phyloP scores from a whole-genome alignment of 192 early-diverging fungal species.

The Borealophlyctis nickersoniae region DNA sequence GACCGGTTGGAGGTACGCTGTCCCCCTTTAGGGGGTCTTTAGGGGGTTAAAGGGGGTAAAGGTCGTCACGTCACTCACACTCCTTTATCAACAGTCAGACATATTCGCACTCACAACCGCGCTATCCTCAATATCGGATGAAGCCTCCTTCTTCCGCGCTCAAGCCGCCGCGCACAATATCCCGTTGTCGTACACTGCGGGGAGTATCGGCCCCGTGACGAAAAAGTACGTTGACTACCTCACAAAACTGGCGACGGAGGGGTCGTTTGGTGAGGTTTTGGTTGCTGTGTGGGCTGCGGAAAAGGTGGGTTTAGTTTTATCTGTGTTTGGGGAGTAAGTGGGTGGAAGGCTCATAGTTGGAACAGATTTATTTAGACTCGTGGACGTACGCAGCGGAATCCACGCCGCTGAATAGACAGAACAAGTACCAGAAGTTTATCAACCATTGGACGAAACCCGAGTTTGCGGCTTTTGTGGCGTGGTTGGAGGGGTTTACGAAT shows the following conservation, averaged over 20 bases:
- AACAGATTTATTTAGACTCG: conserved; percentile 25
- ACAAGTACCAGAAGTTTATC: conserved; percentile 26
- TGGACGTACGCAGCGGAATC: conserved; percentile 24
- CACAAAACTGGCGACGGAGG: background rate
- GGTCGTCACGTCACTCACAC: background rate
- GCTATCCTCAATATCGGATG: conserved; percentile 9
- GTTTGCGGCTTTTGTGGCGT: conserved; percentile 26
- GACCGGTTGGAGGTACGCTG: conserved; percentile 11
- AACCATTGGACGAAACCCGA: conserved; percentile 26
- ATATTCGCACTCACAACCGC: conserved; percentile 11
- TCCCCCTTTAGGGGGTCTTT: background rate
- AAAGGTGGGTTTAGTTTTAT: background rate
- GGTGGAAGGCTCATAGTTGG: too few species aligned
- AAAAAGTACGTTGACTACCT: conserved; percentile 14
- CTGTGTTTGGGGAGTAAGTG: background rate
- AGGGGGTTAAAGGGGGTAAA: background rate
- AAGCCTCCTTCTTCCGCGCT: conserved; percentile 23
- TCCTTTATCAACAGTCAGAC: background rate
- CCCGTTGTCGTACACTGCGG: conserved; percentile 10
- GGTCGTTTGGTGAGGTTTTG: conserved; percentile 13
- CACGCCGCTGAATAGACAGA: conserved; percentile 11
- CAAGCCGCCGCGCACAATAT: conserved; percentile 8
- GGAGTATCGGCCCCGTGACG: background rate
- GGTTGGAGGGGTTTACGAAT: conserved; percentile 25
- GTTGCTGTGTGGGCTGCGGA: conserved; percentile 24